Base-by-base conservation (phyloP, 2,329 filamentous ascomycete species). In the Pezicula rhizophila region DNA sequence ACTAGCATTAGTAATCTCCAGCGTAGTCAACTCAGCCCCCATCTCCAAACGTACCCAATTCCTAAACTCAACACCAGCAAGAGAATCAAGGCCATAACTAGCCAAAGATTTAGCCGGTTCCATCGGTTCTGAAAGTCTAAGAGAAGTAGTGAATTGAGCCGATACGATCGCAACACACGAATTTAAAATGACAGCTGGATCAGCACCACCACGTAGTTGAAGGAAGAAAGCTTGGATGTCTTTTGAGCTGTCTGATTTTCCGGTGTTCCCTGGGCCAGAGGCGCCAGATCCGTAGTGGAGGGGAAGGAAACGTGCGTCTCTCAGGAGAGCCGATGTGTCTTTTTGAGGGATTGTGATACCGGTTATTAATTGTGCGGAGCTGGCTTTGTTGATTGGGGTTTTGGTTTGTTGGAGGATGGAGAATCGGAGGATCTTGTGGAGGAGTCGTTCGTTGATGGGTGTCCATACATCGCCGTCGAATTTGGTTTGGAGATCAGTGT, bases 1-100 rank as follows among this genome's bases (percentile, higher is more conserved):
- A 20, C 45, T 49, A 14, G 62, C 60, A 39, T 60, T 64, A 3
- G 54, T 57, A 20, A 66, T 63, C 7, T 66, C 63, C 3, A 65
- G 40, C 0, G 60, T 64, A 0, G 54, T 60, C 2, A 64, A 38
- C 34, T 61, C 53, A 0, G 55, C 63, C 2, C 65, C 65, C n/a
- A 69, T 68, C 52, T 69, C 68, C 40, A 64, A 61, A 11, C 66
- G 57, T 1, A 76, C 61, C 73, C 74, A 77, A 53, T 70, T 76
- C 8, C 75, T 67, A 4, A 77, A 62, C 11, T 71, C 72, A 15
- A 78, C 73, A 2, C 74, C 75, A 5, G 75, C 69, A 11, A 78
- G 66, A 0, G 73, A 77, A 61, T 79, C 76, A 3, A 78, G 68
- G 7, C 54, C 52, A 18, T 55, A 57, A 12, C 46, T 38, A 14